Base-by-base conservation (phyloP, 2,329 filamentous ascomycete genomes). In the Fusarium sp. region DNA sequence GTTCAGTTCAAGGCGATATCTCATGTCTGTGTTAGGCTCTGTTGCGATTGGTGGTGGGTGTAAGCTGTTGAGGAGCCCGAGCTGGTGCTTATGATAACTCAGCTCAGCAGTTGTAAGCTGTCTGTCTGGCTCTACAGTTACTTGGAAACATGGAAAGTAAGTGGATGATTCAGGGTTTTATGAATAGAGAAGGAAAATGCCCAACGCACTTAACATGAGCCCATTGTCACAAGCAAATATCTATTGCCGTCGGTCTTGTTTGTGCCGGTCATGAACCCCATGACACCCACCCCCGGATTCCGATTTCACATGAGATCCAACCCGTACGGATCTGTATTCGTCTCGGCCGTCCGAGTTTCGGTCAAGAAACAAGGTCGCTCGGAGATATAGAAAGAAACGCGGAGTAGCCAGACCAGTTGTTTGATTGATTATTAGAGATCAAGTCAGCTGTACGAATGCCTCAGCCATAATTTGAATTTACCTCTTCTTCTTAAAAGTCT, bases 251-350 rank as follows among this genome's bases (percentile, higher is more conserved):
- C 57, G 60, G 60, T 62, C 38, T 63, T 42, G 23, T 17, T 44
- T 62, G 24, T 62, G 21, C 40, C 49, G 59, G 43, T 24, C 32
- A 62, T 60, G 59, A 62, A 47, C 58, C 53, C 57, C 63, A 59
- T 49, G 34, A 32, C 51, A 39, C 51, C 63, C 53, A 67, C 58
- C 64, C 63, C 64, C 64, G 64, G 63, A 67, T 67, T 67, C 57
- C 46, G 46, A 67, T 67, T 67, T 67, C 63, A 67, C 63, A 64
- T 67, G 64, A 62, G 57, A 56, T 59, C 36, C 39, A 61, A 49
- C 49, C 12, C 39, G 45, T 26, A 32, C n/a, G 32, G 49, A 66
- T 51, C 49, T 62, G 11, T 28, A 12, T 28, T 28, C 39, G 48
- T 62, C 61, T 65, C 49, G 49, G 61, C 49, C 56, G 52, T 46